A percentile compares a stretch with the other conserved stretches of the same genome.
Evolutionary conservation across 192 early-diverging fungal species (phyloP).

Genomic region (Podila epicladia): DNA sequence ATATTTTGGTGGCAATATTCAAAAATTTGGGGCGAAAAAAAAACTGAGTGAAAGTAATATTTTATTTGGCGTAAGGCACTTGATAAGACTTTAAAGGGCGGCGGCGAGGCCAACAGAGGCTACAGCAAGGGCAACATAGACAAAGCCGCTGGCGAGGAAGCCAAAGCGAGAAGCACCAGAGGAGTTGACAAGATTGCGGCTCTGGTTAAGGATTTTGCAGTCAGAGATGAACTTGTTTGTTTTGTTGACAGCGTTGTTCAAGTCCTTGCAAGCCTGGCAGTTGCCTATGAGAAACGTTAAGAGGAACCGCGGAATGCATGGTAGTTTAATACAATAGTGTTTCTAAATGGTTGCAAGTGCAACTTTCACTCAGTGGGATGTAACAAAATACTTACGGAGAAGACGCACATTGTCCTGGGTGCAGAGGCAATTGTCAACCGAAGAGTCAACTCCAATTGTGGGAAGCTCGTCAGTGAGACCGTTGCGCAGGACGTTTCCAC

Average conservation of each 20-base stretch:
- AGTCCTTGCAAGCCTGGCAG: slow-evolving; percentile 22
- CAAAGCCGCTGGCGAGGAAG: not conserved
- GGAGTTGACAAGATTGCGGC: slow-evolving; percentile 13
- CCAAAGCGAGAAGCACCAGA: slow-evolving; percentile 1
- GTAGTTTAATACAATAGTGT: no score
- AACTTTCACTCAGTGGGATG: not conserved
- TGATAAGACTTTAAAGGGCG: not conserved
- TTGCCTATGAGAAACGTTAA: not conserved
- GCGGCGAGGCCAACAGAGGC: slow-evolving; percentile 2
- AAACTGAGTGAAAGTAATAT: not conserved
- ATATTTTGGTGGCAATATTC: not conserved
- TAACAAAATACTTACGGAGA: slow-evolving; percentile 9
- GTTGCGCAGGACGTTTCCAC: slow-evolving; percentile 5
- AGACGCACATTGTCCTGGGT: slow-evolving; percentile 18
- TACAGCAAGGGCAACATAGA: not conserved
- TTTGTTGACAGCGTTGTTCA: slow-evolving; percentile 19
- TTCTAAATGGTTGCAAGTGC: no score
- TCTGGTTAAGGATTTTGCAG: slow-evolving; percentile 16
- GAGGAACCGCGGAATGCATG: not conserved
- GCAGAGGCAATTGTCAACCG: slow-evolving; percentile 20
- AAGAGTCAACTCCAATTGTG: slow-evolving; percentile 16
- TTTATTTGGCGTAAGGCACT: not conserved
- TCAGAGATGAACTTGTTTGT: slow-evolving; percentile 31
- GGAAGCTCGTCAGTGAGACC: slow-evolving; percentile 19
- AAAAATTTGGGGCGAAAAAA: not conserved